Evolutionary conservation across 2,329 filamentous ascomycete genomes (phyloP), one percentile per base, ranked within the genome.

Genomic region (Aspergillus novofumigatus): DNA sequence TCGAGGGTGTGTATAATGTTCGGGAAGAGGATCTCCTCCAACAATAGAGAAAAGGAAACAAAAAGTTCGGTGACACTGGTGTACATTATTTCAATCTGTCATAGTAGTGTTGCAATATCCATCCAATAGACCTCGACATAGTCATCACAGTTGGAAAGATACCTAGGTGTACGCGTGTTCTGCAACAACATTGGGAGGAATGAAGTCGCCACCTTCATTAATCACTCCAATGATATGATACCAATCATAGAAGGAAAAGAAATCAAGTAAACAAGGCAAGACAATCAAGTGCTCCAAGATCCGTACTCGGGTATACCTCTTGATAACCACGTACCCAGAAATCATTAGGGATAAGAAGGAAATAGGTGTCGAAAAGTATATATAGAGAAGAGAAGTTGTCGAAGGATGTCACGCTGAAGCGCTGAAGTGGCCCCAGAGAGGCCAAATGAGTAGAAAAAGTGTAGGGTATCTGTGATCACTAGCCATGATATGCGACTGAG

Each of bases 1-100:
- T 77, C 57, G 69, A 78, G 14, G 71, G 67, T 56, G 69, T 78
- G 26, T 77, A 77, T 68, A 61, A 52, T 20, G 69, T 77, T 54
- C 55, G 54, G 3, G 70, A 74, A 59, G 64, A 67, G 54, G 74
- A 76, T 63, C 52, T 72, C 49, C 44, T 47, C 6, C 23, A 11
- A 17, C 20, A 23, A 47, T 23, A 47, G 21, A 23, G 6, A 14
- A 20, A 4, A 17, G 6, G 5, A 3, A 17, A 17, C 32, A 17
- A 17, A 38, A 38, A 14, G 5, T 38, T 35, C 14, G 17, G 32
- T 17, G 32, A 35, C 32, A 17, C 4, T 6, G 32, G 32, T 35
- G 32, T 35, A 35, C 14, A 35, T 17, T 14, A 35, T 35, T 17
- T 17, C 14, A 17, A 17, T 38, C 14, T 38, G 32, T 7, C 32